Evolutionary conservation across 2,329 filamentous ascomycete species (phyloP).

Genomic region (Paraphoma chrysanthemicola): DNA sequence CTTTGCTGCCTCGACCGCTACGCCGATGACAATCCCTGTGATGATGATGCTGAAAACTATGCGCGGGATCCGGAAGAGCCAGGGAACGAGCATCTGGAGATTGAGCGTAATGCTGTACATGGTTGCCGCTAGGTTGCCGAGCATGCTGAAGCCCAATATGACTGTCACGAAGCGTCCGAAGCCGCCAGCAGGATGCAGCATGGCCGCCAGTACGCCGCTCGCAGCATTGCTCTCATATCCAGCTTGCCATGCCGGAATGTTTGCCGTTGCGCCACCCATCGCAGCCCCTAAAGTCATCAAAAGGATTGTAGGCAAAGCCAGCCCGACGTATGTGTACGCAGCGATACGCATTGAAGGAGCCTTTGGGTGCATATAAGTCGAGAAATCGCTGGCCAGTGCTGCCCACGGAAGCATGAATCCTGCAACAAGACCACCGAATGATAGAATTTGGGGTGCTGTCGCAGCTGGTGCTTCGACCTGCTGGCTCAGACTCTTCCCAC

Average conservation of each 20-base stretch:
- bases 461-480: constrained; percentile 55
- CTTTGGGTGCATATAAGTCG: constrained; percentile 66
- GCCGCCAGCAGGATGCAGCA: constrained; percentile 64
- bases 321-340: constrained; percentile 63
- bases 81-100: constrained; percentile 68
- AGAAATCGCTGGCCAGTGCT: constrained; percentile 65
- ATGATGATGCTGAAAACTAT: constrained; percentile 65
- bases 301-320: constrained; percentile 62
- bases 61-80: constrained; percentile 63
- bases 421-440: constrained; percentile 67
- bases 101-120: constrained; percentile 70
- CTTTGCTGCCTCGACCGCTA: constrained; percentile 62
- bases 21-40: constrained; percentile 66
- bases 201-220: constrained; percentile 66
- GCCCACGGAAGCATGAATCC: constrained; percentile 70
- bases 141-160: constrained; percentile 58
- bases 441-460: constrained; percentile 58
- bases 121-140: constrained; percentile 66
- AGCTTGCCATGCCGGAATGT: constrained; percentile 60
- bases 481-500: constrained; percentile 57
- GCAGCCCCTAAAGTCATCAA: constrained; percentile 70
- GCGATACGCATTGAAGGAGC: constrained; percentile 61
- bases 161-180: constrained; percentile 70
- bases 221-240: constrained; percentile 62
- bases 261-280: constrained; percentile 66